Evolutionary conservation across 2,329 filamentous ascomycete genomes (phyloP).

Genomic region (Fusarium scirpi): DNA sequence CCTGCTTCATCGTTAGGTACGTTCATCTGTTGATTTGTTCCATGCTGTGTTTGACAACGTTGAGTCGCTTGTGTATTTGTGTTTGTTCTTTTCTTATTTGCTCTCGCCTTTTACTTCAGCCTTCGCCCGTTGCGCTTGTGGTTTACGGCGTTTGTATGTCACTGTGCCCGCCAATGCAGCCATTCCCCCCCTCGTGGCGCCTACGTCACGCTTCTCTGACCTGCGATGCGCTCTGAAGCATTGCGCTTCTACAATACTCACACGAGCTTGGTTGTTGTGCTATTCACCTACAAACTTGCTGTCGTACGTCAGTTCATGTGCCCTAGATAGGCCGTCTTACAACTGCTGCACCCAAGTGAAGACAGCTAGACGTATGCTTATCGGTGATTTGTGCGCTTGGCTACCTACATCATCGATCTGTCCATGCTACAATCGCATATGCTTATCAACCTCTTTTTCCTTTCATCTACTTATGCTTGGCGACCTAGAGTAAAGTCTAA

Average conservation of each 20-base stretch:
- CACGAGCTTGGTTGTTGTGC: constrained; percentile 6
- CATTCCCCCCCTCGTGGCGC: constrained; percentile 31
- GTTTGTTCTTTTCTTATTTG: not conserved
- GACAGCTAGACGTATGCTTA: constrained; percentile 18
- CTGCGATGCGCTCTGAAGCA: constrained; percentile 32
- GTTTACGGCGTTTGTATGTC: constrained; percentile 11
- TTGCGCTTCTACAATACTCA: constrained; percentile 8
- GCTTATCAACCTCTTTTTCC: not conserved
- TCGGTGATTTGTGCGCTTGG: constrained; percentile 34
- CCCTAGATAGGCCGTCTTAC: not conserved
- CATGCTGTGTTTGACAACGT: constrained; percentile 9
- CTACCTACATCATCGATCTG: constrained; percentile 34
- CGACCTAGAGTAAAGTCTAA: not conserved
- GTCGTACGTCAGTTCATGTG: not conserved
- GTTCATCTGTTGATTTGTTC: constrained; percentile 19
- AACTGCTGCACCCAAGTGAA: constrained; percentile 15
- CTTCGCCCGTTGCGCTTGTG: constrained; percentile 9
- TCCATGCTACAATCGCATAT: constrained; percentile 14
- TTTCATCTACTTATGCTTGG: constrained; percentile 1
- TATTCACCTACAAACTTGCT: constrained; percentile 2
- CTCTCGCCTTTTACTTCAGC: not conserved
- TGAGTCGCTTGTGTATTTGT: not conserved
- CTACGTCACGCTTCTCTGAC: constrained; percentile 44
- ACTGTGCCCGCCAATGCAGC: constrained; percentile 28
- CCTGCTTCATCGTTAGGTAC: constrained; percentile 29